These are phyloP conservation scores for Akanthomyces muscarius DNA, from an alignment of 2,329 filamentous ascomycete species.

Conservation along the genomic window DNA sequence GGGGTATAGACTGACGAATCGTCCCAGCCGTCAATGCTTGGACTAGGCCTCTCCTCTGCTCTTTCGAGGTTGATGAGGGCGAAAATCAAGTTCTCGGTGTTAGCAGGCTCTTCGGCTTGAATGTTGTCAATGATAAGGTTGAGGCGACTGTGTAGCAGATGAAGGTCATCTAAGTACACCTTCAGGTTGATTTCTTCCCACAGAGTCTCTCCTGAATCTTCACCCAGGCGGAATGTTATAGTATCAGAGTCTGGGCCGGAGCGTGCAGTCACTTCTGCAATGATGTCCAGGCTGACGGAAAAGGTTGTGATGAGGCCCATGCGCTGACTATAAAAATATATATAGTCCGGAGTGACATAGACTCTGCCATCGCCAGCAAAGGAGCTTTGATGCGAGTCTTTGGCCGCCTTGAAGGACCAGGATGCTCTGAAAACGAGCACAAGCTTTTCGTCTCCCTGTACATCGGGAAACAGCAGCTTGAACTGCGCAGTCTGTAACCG, in stretches of 20 bases:
- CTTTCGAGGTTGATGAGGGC: constrained; percentile 72
- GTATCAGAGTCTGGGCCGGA: constrained; percentile 91
- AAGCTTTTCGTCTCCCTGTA: constrained; percentile 72
- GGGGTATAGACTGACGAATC: constrained; percentile 63
- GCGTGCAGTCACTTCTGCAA: constrained; percentile 85
- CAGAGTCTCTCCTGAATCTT: constrained; percentile 58
- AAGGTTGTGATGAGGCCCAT: constrained; percentile 86
- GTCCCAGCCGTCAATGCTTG: constrained; percentile 87
- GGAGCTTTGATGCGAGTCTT: constrained; percentile 37
- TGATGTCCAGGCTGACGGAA: constrained; percentile 66
- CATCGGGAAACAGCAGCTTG: constrained; percentile 80
- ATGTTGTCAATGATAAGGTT: constrained; percentile 82
- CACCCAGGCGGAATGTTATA: constrained; percentile 73
- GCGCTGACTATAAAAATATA: constrained; percentile 97
- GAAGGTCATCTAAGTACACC: constrained; percentile 84
- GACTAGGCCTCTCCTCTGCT: constrained; percentile 56
- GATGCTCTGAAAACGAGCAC: constrained; percentile 90
- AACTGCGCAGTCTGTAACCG: constrained; percentile 91
- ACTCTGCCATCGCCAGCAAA: constrained; percentile 67
- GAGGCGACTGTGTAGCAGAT: constrained; percentile 74
- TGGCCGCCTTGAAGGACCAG: constrained; percentile 58
- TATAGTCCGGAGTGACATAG: constrained; percentile 79
- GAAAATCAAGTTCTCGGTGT: constrained; percentile 65
- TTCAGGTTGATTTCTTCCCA: constrained; percentile 81
- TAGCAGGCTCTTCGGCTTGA: constrained; percentile 65